Conservation (phyloP, 805 yeast species). For the Yarrowia alimentaria region DNA sequence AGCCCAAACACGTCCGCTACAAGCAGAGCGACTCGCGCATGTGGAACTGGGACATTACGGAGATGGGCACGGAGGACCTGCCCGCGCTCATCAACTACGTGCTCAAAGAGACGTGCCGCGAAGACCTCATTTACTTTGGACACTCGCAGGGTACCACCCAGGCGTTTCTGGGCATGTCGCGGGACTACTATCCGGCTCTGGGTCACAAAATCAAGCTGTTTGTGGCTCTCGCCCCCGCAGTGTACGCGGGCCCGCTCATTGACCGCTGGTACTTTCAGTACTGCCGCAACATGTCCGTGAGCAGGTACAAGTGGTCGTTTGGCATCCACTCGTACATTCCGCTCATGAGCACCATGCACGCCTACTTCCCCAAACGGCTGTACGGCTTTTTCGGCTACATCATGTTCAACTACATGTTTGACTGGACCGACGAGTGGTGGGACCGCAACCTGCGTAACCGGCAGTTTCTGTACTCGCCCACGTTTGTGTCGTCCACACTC, state of each 20-base stretch:
- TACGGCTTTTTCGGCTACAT: slow-evolving; percentile 68
- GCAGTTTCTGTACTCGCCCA: slow-evolving; percentile 83
- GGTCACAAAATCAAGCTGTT: slow-evolving; percentile 62
- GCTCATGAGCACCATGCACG: slow-evolving; percentile 60
- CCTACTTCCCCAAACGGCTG: slow-evolving; percentile 48
- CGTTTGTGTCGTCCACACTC: slow-evolving; percentile 70
- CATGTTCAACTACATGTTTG: slow-evolving; percentile 83
- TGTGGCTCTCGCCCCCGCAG: slow-evolving; percentile 85
- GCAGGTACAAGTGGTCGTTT: slow-evolving; percentile 47
- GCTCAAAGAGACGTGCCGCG: slow-evolving; percentile 40
- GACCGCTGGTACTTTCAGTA: slow-evolving; percentile 46
- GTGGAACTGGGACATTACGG: slow-evolving; percentile 95
- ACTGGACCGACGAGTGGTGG: slow-evolving; percentile 83
- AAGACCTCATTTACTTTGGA: slow-evolving; percentile 59
- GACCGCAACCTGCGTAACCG: slow-evolving; percentile 62
- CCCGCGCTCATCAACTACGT: slow-evolving; percentile 70
- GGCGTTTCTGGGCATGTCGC: slow-evolving; percentile 64
- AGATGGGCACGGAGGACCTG: slow-evolving; percentile 75
- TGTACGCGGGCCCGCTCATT: slow-evolving; percentile 77
- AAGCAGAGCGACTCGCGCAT: slow-evolving; percentile 49
- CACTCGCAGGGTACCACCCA: slow-evolving; percentile 97
- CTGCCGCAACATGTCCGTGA: slow-evolving; percentile 34
- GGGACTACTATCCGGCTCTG: slow-evolving; percentile 45
- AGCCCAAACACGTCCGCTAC: slow-evolving; percentile 59
- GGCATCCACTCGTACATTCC: slow-evolving; percentile 82